phyloP scores from a whole-genome alignment of 2,329 filamentous ascomycete species.

The Akanthomyces uredinophilus region DNA sequence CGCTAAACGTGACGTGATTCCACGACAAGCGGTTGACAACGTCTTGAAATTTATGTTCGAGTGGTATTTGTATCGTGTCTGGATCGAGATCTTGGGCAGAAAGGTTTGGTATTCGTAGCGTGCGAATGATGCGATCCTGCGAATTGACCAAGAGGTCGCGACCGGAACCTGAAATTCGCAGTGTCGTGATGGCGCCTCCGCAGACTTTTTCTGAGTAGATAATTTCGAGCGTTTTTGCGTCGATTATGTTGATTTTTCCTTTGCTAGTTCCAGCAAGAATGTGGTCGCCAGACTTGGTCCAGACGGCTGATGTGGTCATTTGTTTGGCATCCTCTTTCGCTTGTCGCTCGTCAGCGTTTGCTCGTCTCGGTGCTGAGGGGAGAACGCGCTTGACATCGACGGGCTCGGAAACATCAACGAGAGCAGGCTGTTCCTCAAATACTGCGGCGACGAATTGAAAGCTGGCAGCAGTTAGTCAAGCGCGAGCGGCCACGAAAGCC shows the following conservation, averaged over 20 bases:
- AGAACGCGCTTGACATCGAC: slow-evolving; percentile 71
- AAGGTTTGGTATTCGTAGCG: slow-evolving; percentile 80
- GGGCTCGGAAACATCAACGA: slow-evolving; percentile 72
- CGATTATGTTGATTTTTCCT: slow-evolving; percentile 93
- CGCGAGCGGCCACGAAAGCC: background rate
- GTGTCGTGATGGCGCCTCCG: slow-evolving; percentile 78
- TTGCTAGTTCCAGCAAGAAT: slow-evolving; percentile 92
- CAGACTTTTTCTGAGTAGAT: slow-evolving; percentile 89
- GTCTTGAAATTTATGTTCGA: slow-evolving; percentile 98
- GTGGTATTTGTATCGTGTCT: slow-evolving; percentile 79
- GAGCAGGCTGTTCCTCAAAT: slow-evolving; percentile 85
- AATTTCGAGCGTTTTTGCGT: slow-evolving; percentile 71
- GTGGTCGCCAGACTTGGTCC: slow-evolving; percentile 78
- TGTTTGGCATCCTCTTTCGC: slow-evolving; percentile 90
- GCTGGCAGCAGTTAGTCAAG: slow-evolving; percentile 41
- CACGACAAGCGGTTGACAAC: slow-evolving; percentile 91
- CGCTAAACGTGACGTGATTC: slow-evolving; percentile 96
- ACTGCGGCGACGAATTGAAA: slow-evolving; percentile 84
- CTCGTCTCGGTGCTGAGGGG: slow-evolving; percentile 75
- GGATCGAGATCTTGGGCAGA: slow-evolving; percentile 65
- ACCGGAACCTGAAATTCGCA: slow-evolving; percentile 77
- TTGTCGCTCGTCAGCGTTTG: slow-evolving; percentile 74
- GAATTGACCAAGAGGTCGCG: slow-evolving; percentile 87
- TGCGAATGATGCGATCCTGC: slow-evolving; percentile 90
- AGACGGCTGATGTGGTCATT: slow-evolving; percentile 88